Evolutionary conservation across 495 filamentous ascomycete genomes (phyloP), one percentile per base, ranked within the genome.

Genomic region (Penicillium riverlandense): DNA sequence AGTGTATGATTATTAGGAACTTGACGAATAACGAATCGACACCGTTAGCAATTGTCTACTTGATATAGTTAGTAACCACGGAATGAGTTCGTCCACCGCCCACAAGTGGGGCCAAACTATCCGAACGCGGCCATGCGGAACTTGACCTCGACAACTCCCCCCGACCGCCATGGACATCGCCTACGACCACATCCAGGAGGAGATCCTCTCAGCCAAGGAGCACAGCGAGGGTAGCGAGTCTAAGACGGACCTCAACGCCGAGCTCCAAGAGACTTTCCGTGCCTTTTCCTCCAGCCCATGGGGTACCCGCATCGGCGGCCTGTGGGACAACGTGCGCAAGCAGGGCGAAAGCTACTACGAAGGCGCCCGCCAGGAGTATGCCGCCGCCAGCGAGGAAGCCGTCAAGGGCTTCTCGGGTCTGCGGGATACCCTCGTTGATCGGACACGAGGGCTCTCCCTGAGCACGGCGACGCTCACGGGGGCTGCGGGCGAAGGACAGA

Each of bases 151-250:
- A 30, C 15, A 38, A 43, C 9, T 45, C 48, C 49, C 34, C 35
- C 38, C 40, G 36, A 33, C 44, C 45, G 44, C 40, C 54, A 98
- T 98, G 92, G 92, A 98, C 76, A 66, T 95, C 54, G 90, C 92
- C 33, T 98, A 97, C 76, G 92, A 98, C 58, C 90, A 95, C 63
- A 94, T 98, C 54, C 84, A 88, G 58, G 89, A 95, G 69, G 84
- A 90, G 59, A 74, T 78, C 42, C 71, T 88, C 49, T 72, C 76
- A 15, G 79, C 86, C 35, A 76, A 84, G 37, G 62, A 78, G 52
- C 69, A 78, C 35, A 56, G 58, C 30, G 29, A 49, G 14, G 40
- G 43, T 62, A 45, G 72, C 68, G 54, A 62, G 63, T 44, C 69
- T 35, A 69, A 77, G 52, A 52, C 75, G 39, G 80, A 80, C 31